Percentiles rank a stretch among this genome's conserved stretches.
These are phyloP conservation scores for Datura wrightii DNA, from an alignment of 257 asterid genomes.

Conservation along the genomic window DNA sequence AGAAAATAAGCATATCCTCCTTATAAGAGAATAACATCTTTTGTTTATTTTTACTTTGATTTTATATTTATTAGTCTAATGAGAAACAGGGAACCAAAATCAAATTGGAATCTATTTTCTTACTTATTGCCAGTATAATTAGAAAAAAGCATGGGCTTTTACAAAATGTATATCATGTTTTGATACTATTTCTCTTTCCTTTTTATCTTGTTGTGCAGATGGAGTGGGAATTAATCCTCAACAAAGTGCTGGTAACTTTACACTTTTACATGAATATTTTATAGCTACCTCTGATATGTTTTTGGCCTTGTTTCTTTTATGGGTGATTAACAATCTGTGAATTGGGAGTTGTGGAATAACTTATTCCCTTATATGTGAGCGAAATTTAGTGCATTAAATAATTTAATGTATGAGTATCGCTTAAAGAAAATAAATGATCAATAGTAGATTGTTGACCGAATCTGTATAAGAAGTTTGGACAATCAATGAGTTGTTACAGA, in stretches of 20 bases:
- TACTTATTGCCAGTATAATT: neutral
- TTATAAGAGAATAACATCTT: neutral
- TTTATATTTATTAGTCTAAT: neutral
- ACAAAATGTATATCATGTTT: neutral
- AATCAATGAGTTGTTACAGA: neutral
- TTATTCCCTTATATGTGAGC: neutral
- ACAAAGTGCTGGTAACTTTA: conserved; percentile 88
- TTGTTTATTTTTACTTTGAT: neutral
- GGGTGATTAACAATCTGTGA: neutral
- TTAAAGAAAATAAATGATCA: neutral
- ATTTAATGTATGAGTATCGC: neutral
- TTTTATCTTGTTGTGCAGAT: conserved; percentile 50
- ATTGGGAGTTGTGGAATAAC: neutral
- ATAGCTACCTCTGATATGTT: neutral
- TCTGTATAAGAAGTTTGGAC: neutral
- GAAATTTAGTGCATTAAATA: neutral
- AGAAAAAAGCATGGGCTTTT: neutral
- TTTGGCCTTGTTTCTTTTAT: neutral
- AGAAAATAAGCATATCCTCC: neutral
- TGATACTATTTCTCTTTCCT: neutral
- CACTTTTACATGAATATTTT: conserved; percentile 6
- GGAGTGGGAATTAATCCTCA: conserved; percentile 98
- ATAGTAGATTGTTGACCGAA: neutral
- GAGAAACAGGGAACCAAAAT: neutral
- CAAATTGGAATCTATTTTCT: conserved; percentile 9